Conservation (phyloP, 768 basidiomycete genomes). For the Collybia mongolica region DNA sequence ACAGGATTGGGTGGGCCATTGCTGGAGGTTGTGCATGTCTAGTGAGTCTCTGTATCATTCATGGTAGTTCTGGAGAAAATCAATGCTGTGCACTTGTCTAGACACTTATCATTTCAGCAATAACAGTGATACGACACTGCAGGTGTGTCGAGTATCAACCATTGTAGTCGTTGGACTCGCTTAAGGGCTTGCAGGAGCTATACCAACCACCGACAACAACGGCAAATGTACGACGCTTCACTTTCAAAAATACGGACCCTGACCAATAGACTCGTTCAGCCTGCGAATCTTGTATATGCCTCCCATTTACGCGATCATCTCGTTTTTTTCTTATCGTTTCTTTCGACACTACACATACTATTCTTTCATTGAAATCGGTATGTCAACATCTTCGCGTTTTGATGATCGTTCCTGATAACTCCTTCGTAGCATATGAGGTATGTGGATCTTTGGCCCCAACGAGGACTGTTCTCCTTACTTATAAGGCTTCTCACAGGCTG, state of each 20-base stretch:
- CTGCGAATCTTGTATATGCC: slow-evolving; percentile 87
- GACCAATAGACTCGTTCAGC: slow-evolving; percentile 29
- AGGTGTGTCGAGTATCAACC: slow-evolving; percentile 39
- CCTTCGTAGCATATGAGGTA: slow-evolving; percentile 64
- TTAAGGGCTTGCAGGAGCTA: slow-evolving; percentile 54
- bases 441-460: slow-evolving; percentile 11
- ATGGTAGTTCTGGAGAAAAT: neutral
- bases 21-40: slow-evolving; percentile 58
- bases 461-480: neutral
- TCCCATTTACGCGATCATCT: slow-evolving; percentile 75
- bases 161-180: neutral
- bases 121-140: slow-evolving; percentile 61
- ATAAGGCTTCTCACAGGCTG: slow-evolving; percentile 43
- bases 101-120: slow-evolving; percentile 59
- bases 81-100: slow-evolving; percentile 20
- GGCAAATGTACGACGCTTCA: slow-evolving; percentile 61
- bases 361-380: slow-evolving; percentile 44
- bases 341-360: slow-evolving; percentile 70
- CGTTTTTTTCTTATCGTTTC: slow-evolving; percentile 84
- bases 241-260: slow-evolving; percentile 3
- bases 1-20: slow-evolving; percentile 74
- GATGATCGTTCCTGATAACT: neutral
- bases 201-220: slow-evolving; percentile 67
- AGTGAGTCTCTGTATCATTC: slow-evolving; percentile 29
- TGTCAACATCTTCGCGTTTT: slow-evolving; percentile 8